Evolutionary conservation across 768 basidiomycete genomes (phyloP).

Genomic region (Paxillus rubicundulus): DNA sequence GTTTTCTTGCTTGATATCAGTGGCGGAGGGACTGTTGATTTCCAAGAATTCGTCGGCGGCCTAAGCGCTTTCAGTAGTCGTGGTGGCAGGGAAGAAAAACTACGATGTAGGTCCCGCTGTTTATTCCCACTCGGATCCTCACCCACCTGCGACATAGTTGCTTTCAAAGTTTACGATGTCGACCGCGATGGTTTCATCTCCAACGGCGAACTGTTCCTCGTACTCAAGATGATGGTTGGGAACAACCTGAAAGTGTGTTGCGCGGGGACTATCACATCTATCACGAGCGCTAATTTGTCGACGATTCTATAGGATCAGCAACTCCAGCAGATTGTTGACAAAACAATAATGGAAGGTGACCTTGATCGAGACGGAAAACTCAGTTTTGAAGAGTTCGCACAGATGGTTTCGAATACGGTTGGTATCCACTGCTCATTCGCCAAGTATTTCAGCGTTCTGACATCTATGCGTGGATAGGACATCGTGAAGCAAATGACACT

Average conservation of each 20-base stretch:
- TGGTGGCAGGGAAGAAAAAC: constrained; percentile 95
- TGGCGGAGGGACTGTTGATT: constrained; percentile 97
- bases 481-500: constrained; percentile 99
- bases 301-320: constrained; percentile 76
- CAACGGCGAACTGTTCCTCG: constrained; percentile 97
- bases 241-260: constrained; percentile 87
- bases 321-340: constrained; percentile 98
- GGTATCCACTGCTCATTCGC: constrained; percentile 20
- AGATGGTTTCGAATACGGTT: constrained; percentile 96
- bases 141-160: constrained; percentile 55
- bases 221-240: constrained; percentile 99
- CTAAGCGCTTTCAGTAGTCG: constrained; percentile 96
- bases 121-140: not conserved
- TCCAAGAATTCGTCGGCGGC: constrained; percentile 98
- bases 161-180: constrained; percentile 99
- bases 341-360: constrained; percentile 99
- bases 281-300: not conserved
- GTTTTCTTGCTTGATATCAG: constrained; percentile 40
- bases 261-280: not conserved
- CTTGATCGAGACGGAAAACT: constrained; percentile 97
- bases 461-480: constrained; percentile 51
- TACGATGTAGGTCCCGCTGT: constrained; percentile 67
- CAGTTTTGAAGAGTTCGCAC: constrained; percentile 94
- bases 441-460: constrained; percentile 10
- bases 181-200: constrained; percentile 97